Evolutionary conservation across 208 protist species (phyloP).

Genomic region (Leishmania lainsoni): DNA sequence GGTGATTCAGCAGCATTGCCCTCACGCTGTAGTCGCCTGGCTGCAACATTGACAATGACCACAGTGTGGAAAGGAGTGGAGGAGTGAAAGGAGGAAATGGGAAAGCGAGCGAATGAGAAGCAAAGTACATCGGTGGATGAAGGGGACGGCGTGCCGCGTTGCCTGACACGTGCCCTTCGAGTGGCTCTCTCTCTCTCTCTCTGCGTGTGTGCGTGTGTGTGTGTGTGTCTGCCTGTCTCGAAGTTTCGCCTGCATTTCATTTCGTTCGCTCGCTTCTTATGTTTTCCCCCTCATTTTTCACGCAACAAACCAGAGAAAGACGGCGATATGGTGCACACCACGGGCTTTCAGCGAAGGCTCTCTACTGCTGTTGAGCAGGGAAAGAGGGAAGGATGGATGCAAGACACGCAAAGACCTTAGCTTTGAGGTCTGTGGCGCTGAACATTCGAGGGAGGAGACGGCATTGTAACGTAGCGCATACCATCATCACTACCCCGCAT

Average conservation of each 20-base stretch:
- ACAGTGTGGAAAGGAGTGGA: not conserved
- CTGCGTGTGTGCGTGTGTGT: not conserved
- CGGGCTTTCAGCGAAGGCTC: too few relatives aligned
- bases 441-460: not conserved
- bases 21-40: not conserved
- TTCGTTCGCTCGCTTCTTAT: conserved; percentile 6
- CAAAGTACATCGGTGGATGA: conserved; percentile 14
- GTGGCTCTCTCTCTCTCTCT: not conserved
- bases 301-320: not conserved
- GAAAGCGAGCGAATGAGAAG: not conserved
- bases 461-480: not conserved
- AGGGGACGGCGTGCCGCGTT: conserved; percentile 22
- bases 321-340: too few relatives aligned
- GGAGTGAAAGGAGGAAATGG: not conserved
- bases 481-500: not conserved
- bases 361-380: not conserved
- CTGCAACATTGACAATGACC: not conserved
- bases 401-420: not conserved
- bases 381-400: not conserved
- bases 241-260: not conserved
- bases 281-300: not conserved
- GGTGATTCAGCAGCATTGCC: not conserved
- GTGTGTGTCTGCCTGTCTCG: not conserved
- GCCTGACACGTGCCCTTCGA: conserved; percentile 4
- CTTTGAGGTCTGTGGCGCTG: not conserved